Conservation (phyloP, 345 rosid genomes). For the Isatis tinctoria region DNA sequence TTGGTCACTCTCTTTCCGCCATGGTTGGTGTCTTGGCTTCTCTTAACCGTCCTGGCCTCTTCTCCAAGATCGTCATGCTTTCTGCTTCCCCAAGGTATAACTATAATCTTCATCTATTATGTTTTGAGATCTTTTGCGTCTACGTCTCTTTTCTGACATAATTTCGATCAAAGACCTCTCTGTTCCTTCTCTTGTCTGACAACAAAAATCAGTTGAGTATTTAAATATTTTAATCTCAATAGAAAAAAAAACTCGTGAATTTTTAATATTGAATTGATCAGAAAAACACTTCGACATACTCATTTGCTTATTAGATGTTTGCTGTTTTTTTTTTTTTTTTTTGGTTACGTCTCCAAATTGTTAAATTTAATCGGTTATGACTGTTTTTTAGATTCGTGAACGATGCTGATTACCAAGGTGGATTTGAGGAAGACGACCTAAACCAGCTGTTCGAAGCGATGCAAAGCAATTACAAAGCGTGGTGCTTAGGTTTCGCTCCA, state of each 20-base stretch:
- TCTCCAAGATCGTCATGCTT: constrained; percentile 69
- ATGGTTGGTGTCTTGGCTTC: constrained; percentile 85
- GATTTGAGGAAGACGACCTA: constrained; percentile 80
- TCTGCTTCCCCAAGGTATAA: constrained; percentile 75
- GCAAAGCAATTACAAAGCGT: constrained; percentile 69
- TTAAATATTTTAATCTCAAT: too few relatives aligned
- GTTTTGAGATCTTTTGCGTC: not conserved
- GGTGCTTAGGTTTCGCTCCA: constrained; percentile 94
- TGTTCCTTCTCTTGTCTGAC: not conserved
- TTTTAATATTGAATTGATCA: too few relatives aligned
- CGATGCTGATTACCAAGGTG: constrained; percentile 77
- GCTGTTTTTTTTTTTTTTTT: too few relatives aligned
- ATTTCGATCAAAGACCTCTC: not conserved
- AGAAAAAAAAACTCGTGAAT: too few relatives aligned
- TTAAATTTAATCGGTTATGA: too few relatives aligned
- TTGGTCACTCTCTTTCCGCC: constrained; percentile 85
- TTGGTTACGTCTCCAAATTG: too few relatives aligned
- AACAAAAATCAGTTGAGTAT: too few relatives aligned
- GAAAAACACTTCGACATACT: too few relatives aligned
- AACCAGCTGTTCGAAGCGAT: constrained; percentile 79
- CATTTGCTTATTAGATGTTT: too few relatives aligned
- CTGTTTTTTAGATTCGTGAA: constrained; percentile 48
- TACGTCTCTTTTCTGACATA: not conserved
- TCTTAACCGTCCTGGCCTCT: constrained; percentile 75
- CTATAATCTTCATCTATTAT: not conserved